Evolutionary conservation across 2,329 filamentous ascomycete species (phyloP).

Genomic region (Aspergillus tubingensis): DNA sequence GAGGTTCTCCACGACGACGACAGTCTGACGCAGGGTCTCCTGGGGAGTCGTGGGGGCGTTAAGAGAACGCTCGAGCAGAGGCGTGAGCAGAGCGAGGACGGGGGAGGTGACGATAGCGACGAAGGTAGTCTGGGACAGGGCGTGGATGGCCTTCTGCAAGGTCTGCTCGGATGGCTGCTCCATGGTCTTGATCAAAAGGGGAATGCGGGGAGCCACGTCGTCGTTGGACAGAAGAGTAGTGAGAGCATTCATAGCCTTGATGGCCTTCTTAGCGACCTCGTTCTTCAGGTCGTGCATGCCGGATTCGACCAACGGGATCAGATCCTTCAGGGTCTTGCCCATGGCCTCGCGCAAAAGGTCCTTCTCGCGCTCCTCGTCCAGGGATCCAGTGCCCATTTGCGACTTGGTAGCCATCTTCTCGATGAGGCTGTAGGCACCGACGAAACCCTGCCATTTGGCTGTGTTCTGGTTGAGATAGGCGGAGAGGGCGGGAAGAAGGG

Average conservation of each 20-base stretch:
- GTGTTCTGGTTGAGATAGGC: constrained; percentile 78
- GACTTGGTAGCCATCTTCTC: constrained; percentile 96
- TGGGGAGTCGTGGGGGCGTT: constrained; percentile 90
- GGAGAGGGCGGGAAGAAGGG: constrained; percentile 74
- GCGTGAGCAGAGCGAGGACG: constrained; percentile 89
- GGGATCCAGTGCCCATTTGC: constrained; percentile 78
- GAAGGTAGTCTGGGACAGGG: constrained; percentile 96
- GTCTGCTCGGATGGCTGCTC: constrained; percentile 87
- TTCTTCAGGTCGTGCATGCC: constrained; percentile 96
- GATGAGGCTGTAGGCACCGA: constrained; percentile 79
- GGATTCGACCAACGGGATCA: constrained; percentile 88
- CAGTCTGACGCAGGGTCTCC: constrained; percentile 91
- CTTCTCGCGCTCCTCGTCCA: constrained; percentile 83
- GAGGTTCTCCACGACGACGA: constrained; percentile 95
- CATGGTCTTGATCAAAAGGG: constrained; percentile 90
- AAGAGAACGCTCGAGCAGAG: constrained; percentile 88
- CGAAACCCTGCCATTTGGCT: constrained; percentile 96
- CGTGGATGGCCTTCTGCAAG: constrained; percentile 93
- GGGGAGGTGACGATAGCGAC: constrained; percentile 95
- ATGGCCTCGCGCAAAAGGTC: constrained; percentile 87
- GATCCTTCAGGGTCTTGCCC: constrained; percentile 73
- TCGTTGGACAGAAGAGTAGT: constrained; percentile 93
- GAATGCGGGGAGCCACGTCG: constrained; percentile 89
- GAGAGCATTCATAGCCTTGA: constrained; percentile 86
- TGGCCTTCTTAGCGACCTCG: constrained; percentile 81